Conservation (phyloP, 805 yeast genomes). For the Pichia californica region DNA sequence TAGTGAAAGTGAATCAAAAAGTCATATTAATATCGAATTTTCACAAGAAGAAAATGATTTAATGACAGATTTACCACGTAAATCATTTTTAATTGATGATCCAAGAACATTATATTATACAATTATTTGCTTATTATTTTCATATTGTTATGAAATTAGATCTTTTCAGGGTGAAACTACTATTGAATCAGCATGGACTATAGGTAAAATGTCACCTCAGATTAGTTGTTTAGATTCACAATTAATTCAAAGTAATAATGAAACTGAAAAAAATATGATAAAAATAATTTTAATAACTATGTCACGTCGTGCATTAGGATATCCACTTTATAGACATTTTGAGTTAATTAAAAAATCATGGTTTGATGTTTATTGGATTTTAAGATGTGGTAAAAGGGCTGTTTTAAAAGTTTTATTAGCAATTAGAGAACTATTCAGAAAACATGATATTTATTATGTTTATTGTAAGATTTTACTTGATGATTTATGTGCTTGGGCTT, state of each 20-base stretch:
- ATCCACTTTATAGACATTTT: constrained; percentile 74
- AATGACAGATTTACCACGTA: constrained; percentile 65
- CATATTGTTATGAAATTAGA: constrained; percentile 68
- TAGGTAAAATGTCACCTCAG: constrained; percentile 83
- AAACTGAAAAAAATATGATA: constrained; percentile 34
- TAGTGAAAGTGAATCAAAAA: constrained; percentile 23
- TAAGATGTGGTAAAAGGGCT: constrained; percentile 64
- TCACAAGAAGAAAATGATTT: constrained; percentile 54
- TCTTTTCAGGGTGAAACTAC: constrained; percentile 66
- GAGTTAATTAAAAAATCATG: constrained; percentile 55
- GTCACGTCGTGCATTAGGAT: constrained; percentile 66
- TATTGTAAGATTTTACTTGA: constrained; percentile 72
- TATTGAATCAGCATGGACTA: constrained; percentile 89
- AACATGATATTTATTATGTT: constrained; percentile 78
- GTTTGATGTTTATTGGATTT: constrained; percentile 62
- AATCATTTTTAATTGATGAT: constrained; percentile 49
- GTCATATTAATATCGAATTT: constrained; percentile 43
- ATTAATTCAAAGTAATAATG: constrained; percentile 33
- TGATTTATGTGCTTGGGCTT: constrained; percentile 72
- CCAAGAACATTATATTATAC: constrained; percentile 55
- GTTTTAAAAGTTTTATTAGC: constrained; percentile 56
- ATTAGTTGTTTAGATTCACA: constrained; percentile 63
- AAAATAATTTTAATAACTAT: constrained; percentile 53
- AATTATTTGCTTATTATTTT: constrained; percentile 61
- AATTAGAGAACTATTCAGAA: constrained; percentile 67